phyloP scores from a whole-genome alignment of 1,139 yeast species.

The Sugiyamaella paludigena region DNA sequence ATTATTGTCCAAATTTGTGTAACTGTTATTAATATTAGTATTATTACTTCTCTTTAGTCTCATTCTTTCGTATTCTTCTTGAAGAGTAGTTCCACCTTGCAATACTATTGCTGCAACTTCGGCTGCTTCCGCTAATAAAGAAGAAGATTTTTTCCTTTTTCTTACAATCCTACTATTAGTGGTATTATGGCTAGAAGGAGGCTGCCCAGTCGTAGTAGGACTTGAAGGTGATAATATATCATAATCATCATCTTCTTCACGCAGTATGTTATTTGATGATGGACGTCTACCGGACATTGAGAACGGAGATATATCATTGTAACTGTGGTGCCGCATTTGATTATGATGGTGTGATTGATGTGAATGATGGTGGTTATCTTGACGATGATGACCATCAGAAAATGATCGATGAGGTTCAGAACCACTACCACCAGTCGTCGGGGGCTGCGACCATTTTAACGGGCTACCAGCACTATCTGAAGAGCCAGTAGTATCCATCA shows the following conservation, averaged over 20 bases:
- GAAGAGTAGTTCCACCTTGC: slow-evolving; percentile 10
- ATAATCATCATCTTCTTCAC: slow-evolving; percentile 6
- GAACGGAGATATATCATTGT: slow-evolving; percentile 8
- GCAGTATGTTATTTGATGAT: neutral
- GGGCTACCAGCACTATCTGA: no score
- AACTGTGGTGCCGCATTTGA: slow-evolving; percentile 1
- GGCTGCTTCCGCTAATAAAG: slow-evolving; percentile 24
- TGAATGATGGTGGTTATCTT: neutral
- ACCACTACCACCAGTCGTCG: neutral
- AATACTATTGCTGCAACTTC: slow-evolving; percentile 23
- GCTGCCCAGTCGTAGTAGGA: neutral
- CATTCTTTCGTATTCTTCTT: slow-evolving; percentile 4
- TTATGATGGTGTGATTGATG: neutral
- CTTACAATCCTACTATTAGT: neutral
- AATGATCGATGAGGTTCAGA: neutral
- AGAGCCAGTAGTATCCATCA: slow-evolving; percentile 1
- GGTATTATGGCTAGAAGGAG: neutral
- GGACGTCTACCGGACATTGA: slow-evolving; percentile 5
- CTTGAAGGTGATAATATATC: slow-evolving; percentile 6
- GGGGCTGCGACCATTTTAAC: no score
- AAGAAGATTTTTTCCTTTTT: slow-evolving; percentile 11
- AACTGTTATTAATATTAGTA: neutral
- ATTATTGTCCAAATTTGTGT: neutral
- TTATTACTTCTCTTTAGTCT: neutral
- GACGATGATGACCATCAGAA: neutral